These are phyloP conservation scores for Ceratocystis alfenasii DNA, from an alignment of 2,329 filamentous ascomycete species.

Conservation along the genomic window DNA sequence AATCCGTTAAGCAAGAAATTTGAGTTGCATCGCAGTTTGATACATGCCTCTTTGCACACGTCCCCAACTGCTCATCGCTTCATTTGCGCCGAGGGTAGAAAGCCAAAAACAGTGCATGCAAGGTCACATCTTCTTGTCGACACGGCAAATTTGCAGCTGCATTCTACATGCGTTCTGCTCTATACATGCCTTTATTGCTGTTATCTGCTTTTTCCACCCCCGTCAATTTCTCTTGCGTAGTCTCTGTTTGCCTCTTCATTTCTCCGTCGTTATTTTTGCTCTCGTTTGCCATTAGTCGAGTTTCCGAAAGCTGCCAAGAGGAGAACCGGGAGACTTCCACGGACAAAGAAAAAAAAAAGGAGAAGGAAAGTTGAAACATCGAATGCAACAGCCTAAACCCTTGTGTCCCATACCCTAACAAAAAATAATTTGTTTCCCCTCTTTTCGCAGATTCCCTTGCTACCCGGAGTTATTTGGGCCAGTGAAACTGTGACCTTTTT, in stretches of 20 bases:
- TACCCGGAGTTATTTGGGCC: neutral
- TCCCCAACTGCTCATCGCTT: too few relatives aligned
- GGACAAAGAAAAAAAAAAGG: neutral
- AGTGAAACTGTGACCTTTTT: neutral
- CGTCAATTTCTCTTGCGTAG: too few relatives aligned
- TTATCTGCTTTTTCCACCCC: too few relatives aligned
- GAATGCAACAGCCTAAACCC: neutral
- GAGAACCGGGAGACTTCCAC: neutral
- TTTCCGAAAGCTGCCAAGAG: neutral
- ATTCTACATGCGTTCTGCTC: too few relatives aligned
- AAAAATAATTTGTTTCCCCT: neutral
- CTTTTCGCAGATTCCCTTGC: neutral
- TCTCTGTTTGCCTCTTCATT: neutral
- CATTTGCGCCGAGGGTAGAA: neutral
- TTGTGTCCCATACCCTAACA: neutral
- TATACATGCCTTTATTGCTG: too few relatives aligned
- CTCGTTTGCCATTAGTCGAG: neutral
- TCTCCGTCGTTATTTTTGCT: neutral
- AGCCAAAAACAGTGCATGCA: neutral
- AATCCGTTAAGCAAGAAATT: too few relatives aligned
- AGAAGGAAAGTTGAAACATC: neutral
- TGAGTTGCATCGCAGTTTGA: too few relatives aligned
- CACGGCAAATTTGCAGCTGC: neutral
- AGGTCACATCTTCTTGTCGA: neutral
- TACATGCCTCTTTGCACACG: too few relatives aligned